These are phyloP conservation scores for Gaeumannomyces tritici DNA, from an alignment of 2,329 filamentous ascomycete species.

Conservation along the genomic window DNA sequence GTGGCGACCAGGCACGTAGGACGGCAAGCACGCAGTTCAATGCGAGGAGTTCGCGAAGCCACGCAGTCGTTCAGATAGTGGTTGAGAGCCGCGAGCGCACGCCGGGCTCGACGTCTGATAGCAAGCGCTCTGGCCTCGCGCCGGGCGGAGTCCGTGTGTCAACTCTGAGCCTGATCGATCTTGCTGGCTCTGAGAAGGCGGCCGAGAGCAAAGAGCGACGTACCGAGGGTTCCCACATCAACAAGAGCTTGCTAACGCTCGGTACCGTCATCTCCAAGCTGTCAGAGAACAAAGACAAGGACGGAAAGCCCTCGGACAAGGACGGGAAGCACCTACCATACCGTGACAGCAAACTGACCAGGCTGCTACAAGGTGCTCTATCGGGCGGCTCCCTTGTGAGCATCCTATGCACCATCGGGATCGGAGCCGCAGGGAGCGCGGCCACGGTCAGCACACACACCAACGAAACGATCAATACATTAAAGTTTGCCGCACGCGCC, in stretches of 20 bases:
- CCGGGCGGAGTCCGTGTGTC: conserved; percentile 93
- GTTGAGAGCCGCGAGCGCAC: conserved; percentile 90
- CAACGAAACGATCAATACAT: conserved; percentile 83
- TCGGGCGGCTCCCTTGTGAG: conserved; percentile 92
- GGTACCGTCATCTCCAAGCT: conserved; percentile 91
- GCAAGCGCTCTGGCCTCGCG: conserved; percentile 58
- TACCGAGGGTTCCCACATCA: conserved; percentile 94
- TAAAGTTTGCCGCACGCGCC: conserved; percentile 92
- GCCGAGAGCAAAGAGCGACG: conserved; percentile 91
- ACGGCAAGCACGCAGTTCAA: conserved; percentile 97
- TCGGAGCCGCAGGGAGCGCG: conserved; percentile 65
- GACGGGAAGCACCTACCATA: conserved; percentile 92
- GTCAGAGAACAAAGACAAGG: conserved; percentile 82
- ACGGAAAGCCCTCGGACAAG: conserved; percentile 62
- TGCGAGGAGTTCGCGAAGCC: conserved; percentile 89
- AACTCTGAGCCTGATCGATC: conserved; percentile 87
- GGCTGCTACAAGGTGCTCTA: conserved; percentile 82
- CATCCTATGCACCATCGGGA: conserved; percentile 93
- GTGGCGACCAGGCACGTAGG: conserved; percentile 81
- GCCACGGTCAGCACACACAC: conserved; percentile 67
- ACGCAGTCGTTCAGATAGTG: conserved; percentile 96
- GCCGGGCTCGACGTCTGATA: conserved; percentile 43
- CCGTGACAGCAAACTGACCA: conserved; percentile 92
- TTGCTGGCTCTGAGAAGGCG: conserved; percentile 92
- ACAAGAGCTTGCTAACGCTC: conserved; percentile 90